These are phyloP conservation scores for Sugiyamaella boreocaroliniensis DNA, from an alignment of 805 yeast species.

Conservation along the genomic window DNA sequence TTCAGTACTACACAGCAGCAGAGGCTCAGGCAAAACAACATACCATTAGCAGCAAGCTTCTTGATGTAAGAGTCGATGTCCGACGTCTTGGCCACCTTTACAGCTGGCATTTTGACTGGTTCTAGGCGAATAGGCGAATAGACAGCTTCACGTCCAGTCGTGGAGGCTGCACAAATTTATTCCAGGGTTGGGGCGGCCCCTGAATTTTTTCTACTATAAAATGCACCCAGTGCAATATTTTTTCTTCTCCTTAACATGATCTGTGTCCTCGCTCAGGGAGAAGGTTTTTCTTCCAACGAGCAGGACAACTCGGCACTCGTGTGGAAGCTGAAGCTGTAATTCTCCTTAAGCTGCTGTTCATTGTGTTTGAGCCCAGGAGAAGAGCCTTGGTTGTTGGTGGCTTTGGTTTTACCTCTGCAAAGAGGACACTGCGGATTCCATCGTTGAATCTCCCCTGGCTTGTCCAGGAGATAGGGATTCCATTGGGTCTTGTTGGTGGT, in stretches of 20 bases:
- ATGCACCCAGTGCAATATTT: background rate
- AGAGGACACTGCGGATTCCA: slow-evolving; percentile 15
- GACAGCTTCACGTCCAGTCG: background rate
- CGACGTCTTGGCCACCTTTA: slow-evolving; percentile 4
- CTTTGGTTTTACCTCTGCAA: slow-evolving; percentile 6
- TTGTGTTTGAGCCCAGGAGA: slow-evolving; percentile 1
- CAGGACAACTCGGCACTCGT: slow-evolving; percentile 31
- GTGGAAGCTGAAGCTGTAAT: slow-evolving; percentile 28
- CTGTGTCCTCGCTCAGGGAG: slow-evolving; percentile 12
- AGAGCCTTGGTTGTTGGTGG: slow-evolving; percentile 1
- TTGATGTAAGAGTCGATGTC: slow-evolving; percentile 40
- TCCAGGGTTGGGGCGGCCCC: background rate
- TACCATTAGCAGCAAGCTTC: slow-evolving; percentile 66
- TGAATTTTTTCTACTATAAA: slow-evolving; percentile 3
- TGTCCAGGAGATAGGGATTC: slow-evolving; percentile 22
- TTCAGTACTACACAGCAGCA: background rate
- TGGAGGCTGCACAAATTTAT: background rate
- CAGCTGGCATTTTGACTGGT: slow-evolving; percentile 10
- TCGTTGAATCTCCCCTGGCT: slow-evolving; percentile 22
- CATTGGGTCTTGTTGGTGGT: slow-evolving; percentile 17
- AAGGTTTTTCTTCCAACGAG: slow-evolving; percentile 18
- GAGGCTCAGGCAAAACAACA: background rate
- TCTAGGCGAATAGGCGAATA: background rate
- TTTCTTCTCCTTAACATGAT: slow-evolving; percentile 15
- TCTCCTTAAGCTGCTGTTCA: background rate